phyloP scores from a whole-genome alignment of 192 early-diverging fungal genomes.

The Backusella luteola region DNA sequence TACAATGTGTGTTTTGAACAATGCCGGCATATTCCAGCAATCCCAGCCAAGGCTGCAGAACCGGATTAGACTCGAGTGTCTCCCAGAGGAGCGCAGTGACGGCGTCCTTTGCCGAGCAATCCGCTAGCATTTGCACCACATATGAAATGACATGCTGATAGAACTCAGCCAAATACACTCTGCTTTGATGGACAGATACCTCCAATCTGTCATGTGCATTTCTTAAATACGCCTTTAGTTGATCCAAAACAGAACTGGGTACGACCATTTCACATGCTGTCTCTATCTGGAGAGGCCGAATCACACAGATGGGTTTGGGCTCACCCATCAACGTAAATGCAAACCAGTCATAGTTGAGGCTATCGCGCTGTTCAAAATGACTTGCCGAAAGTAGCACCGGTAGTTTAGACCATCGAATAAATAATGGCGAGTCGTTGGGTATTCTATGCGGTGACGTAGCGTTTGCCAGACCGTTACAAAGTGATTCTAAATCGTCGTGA shows the following conservation, averaged over 20 bases:
- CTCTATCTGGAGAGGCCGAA: background rate
- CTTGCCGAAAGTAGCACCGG: background rate
- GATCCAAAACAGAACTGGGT: conserved; percentile 4
- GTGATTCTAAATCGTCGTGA: background rate
- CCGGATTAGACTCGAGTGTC: background rate
- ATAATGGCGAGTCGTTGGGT: background rate
- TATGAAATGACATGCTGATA: conserved; percentile 1
- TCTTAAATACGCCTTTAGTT: background rate
- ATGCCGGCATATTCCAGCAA: background rate
- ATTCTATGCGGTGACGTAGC: background rate
- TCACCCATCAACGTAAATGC: conserved; percentile 1
- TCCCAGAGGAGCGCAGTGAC: background rate
- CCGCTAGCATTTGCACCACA: background rate
- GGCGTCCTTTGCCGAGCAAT: background rate
- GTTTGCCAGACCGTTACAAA: background rate
- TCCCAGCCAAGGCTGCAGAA: background rate
- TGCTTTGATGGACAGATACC: background rate
- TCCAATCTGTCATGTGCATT: background rate
- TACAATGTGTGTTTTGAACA: background rate
- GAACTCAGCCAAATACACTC: background rate
- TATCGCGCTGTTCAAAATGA: background rate
- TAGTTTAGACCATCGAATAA: conserved; percentile 19
- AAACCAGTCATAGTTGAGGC: conserved; percentile 20
- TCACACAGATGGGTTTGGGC: background rate
- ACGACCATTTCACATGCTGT: background rate